phyloP scores from a whole-genome alignment of 2,329 filamentous ascomycete species.

The Herpomyces periplanetae region DNA sequence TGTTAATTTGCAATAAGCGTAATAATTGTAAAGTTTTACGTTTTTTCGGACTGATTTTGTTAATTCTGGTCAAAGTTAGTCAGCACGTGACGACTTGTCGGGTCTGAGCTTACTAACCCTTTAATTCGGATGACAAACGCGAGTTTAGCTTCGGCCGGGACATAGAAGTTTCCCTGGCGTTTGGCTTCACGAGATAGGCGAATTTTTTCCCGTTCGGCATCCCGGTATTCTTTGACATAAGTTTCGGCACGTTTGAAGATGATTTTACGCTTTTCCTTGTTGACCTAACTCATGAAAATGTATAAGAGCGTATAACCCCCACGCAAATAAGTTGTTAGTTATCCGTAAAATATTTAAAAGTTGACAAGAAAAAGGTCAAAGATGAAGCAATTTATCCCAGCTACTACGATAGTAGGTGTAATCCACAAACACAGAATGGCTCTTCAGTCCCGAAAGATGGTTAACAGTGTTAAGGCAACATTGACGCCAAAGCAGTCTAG shows the following conservation, averaged over 20 bases:
- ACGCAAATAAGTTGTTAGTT: conserved; percentile 5
- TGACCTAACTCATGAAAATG: conserved; percentile 20
- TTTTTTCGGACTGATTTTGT: conserved; percentile 99
- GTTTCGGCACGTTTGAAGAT: conserved; percentile 99
- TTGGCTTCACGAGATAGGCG: conserved; percentile 61
- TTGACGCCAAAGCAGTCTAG: conserved; percentile 69
- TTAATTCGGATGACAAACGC: conserved; percentile 98
- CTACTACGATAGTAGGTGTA: conserved; percentile 9
- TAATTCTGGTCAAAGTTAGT: conserved; percentile 28
- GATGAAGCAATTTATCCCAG: conserved; percentile 3
- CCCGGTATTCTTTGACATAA: conserved; percentile 98
- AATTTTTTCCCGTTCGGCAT: conserved; percentile 91
- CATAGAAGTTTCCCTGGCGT: conserved; percentile 67
- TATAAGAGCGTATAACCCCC: conserved; percentile 5
- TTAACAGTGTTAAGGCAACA: conserved; percentile 94
- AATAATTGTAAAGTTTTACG: conserved; percentile 98
- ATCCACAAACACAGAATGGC: conserved; percentile 8
- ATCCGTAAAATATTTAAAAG: conserved; percentile 3
- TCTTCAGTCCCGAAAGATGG: conserved; percentile 98
- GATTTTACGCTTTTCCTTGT: conserved; percentile 88
- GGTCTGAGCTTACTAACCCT: too few species aligned
- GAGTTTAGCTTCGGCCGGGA: conserved; percentile 73
- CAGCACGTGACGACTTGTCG: conserved; percentile 2
- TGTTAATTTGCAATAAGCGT: conserved; percentile 99
- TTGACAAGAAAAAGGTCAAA: too few species aligned